Evolutionary conservation across 192 early-diverging fungal genomes (phyloP).

Genomic region (Podila horticola): DNA sequence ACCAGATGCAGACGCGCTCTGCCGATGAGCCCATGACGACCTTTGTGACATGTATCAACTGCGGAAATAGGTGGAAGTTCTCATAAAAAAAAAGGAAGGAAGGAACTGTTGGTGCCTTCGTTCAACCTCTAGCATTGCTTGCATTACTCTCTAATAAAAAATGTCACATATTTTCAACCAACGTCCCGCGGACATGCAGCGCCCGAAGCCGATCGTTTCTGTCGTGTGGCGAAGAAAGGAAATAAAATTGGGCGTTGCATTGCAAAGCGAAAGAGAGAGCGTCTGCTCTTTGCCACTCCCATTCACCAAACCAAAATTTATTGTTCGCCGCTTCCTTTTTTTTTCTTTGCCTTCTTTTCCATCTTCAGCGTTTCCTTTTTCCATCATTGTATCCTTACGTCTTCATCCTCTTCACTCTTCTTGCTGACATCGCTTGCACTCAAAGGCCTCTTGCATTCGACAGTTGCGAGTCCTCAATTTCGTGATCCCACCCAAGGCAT

Average conservation of each 20-base stretch:
- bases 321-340: background rate
- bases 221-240: background rate
- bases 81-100: slow-evolving; percentile 16
- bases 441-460: too few species aligned
- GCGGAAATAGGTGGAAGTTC: slow-evolving; percentile 89
- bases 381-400: background rate
- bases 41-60: slow-evolving; percentile 92
- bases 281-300: background rate
- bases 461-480: too few species aligned
- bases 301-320: background rate
- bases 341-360: background rate
- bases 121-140: too few species aligned
- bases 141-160: too few species aligned
- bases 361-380: background rate
- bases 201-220: background rate
- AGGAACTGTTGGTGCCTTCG: background rate
- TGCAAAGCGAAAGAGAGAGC: background rate
- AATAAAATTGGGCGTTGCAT: background rate
- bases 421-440: too few species aligned
- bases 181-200: too few species aligned
- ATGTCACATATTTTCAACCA: background rate
- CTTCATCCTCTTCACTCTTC: background rate
- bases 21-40: slow-evolving; percentile 99
- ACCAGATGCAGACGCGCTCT: slow-evolving; percentile 96
- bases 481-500: too few species aligned